Evolutionary conservation across 768 basidiomycete species (phyloP).

Genomic region (Leccinellum luteum): DNA sequence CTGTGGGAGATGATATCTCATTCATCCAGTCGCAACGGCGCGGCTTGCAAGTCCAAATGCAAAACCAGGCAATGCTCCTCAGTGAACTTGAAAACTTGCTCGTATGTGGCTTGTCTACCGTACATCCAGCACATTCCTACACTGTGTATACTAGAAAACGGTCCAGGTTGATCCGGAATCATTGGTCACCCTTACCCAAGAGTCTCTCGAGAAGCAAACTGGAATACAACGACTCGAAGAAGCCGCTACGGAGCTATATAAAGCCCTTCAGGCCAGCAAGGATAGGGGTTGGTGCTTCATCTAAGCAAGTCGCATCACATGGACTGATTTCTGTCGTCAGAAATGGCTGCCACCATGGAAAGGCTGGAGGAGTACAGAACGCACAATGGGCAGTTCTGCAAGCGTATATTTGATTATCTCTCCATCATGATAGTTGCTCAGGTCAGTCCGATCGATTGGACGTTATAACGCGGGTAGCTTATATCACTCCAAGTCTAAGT

Average conservation of each 20-base stretch:
- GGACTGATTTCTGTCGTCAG: conserved; percentile 35
- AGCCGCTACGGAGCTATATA: conserved; percentile 88
- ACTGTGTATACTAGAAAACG: conserved; percentile 61
- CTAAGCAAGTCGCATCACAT: background rate
- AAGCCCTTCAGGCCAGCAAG: conserved; percentile 84
- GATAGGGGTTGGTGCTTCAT: conserved; percentile 63
- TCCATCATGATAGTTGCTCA: conserved; percentile 91
- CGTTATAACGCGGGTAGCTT: background rate
- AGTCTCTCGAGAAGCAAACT: conserved; percentile 76
- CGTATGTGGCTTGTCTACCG: conserved; percentile 39
- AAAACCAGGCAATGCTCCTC: conserved; percentile 86
- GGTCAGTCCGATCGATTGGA: conserved; percentile 41
- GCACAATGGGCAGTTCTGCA: conserved; percentile 90
- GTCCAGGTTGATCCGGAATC: conserved; percentile 86
- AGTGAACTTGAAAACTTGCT: conserved; percentile 85
- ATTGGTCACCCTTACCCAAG: conserved; percentile 77
- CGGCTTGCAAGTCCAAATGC: conserved; percentile 95
- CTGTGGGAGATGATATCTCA: conserved; percentile 91
- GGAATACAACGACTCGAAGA: conserved; percentile 79
- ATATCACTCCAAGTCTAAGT: conserved; percentile 50
- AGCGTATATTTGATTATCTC: conserved; percentile 84
- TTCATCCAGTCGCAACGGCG: conserved; percentile 96
- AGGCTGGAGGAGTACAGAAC: conserved; percentile 87
- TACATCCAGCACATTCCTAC: background rate
- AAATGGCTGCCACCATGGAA: conserved; percentile 98